Conservation (phyloP, 2,329 filamentous ascomycete genomes). For the Cladosporium velox region DNA sequence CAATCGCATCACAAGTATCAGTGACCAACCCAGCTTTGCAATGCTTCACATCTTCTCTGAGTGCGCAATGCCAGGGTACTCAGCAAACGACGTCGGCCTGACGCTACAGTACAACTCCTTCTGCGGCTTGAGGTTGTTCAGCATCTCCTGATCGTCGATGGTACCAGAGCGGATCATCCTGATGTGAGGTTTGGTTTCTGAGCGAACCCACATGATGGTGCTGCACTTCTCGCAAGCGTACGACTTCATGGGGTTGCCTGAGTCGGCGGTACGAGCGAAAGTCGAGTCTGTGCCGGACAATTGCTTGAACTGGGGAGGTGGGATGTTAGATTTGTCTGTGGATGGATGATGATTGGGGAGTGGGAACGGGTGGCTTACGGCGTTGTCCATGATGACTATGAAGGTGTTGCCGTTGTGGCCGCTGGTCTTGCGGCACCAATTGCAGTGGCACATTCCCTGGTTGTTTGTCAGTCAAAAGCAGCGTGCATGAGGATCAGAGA, state of each 20-base stretch:
- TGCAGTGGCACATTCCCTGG: constrained; percentile 35
- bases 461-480: neutral
- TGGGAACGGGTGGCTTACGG: constrained; percentile 23
- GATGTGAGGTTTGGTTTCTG: constrained; percentile 30
- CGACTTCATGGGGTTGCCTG: constrained; percentile 36
- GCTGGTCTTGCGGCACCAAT: constrained; percentile 33
- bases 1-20: neutral
- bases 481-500: neutral
- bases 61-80: constrained; percentile 2
- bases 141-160: constrained; percentile 31
- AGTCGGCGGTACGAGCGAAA: constrained; percentile 34
- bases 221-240: constrained; percentile 34
- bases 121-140: constrained; percentile 22
- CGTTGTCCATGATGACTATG: constrained; percentile 30
- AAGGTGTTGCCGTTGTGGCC: constrained; percentile 37
- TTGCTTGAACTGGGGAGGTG: constrained; percentile 31
- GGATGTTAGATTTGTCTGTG: neutral
- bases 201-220: constrained; percentile 32
- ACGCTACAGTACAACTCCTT: constrained; percentile 1
- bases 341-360: neutral
- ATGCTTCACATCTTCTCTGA: neutral
- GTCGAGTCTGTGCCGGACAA: constrained; percentile 31
- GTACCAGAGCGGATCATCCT: constrained; percentile 37
- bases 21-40: neutral
- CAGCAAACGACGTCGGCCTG: neutral